Base-by-base conservation (phyloP, 371 early-diverging fungal species). In the Dichotomocladium elegans region DNA sequence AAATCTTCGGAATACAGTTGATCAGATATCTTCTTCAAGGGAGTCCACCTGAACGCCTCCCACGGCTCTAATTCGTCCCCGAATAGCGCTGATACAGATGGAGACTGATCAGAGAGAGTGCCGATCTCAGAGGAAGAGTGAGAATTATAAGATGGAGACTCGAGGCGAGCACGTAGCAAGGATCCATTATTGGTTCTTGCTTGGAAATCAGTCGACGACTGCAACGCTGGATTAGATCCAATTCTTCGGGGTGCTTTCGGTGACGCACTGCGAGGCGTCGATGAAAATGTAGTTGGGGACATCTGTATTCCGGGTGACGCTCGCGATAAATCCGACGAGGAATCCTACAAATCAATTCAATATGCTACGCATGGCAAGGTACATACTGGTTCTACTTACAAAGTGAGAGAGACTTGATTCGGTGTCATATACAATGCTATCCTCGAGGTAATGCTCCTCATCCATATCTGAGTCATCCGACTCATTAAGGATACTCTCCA, bases 31-130 rank as follows among this genome's bases (percentile, higher is more conserved):
- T 79, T 81, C 3, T 70, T 55, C 19, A 92, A 62, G 1, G 82
- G 80, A 3, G 86, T 85, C 92, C 90, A 92, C 57, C 79, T 68
- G 43, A 92, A 85, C 19, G 88, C 81, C 53, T 90, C 88, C 77
- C 81, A 80, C 15, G 83, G 76, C 46, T 81, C 79, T 2, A 68
- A 33, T n/a, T 29, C 46, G 8, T 60, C 56, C 8, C 51, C 59
- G 34, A 7, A 41, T 27, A 56, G n/a, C 9, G 33, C 41, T 22
- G 63, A 60, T 12, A 63, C 30, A 8, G 60, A 52, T 7, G 58
- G 61, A 6, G 57, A 60, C 12, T 34, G 48, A 37, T 57, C 58
- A 2, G 61, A 61, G 8, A 27, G 29, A 21, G 47, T 53, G 19
- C 45, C 61, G 4, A 48, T n/a, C n/a, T 64, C 62, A 2, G 71